Conservation (phyloP, 495 filamentous ascomycete genomes). For the Neurospora sp. region DNA sequence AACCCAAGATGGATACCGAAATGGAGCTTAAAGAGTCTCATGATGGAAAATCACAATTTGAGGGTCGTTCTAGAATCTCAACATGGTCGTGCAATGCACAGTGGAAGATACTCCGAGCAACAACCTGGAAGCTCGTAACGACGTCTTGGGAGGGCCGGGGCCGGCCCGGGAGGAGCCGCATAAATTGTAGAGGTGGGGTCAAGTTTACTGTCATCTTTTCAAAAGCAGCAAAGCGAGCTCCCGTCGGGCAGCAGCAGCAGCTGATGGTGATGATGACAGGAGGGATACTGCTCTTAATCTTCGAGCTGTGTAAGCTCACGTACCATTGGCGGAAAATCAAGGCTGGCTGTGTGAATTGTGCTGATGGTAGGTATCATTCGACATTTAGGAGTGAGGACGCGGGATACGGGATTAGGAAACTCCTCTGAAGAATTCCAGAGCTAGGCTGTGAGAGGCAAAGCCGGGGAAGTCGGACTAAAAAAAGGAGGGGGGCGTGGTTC, state of each 20-base stretch:
- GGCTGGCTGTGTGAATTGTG: not conserved
- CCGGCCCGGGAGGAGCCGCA: not conserved
- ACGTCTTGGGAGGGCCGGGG: not conserved
- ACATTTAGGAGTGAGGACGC: not conserved
- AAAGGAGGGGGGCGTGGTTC: not conserved
- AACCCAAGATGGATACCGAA: not conserved
- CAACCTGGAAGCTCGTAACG: not conserved
- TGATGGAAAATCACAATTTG: not conserved
- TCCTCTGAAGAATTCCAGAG: not conserved
- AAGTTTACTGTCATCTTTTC: not conserved
- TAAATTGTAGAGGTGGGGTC: not conserved
- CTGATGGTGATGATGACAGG: not conserved
- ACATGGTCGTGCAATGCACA: not conserved
- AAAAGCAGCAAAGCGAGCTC: not conserved
- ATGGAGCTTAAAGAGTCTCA: not conserved
- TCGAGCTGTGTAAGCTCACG: too few relatives aligned
- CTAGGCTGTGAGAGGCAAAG: not conserved
- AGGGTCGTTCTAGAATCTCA: not conserved
- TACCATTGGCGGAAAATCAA: not conserved
- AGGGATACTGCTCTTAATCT: not conserved
- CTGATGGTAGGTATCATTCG: not conserved
- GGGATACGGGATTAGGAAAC: not conserved
- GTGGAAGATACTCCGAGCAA: not conserved
- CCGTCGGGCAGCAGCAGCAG: not conserved
- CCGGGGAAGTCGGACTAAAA: not conserved